phyloP scores from a whole-genome alignment of 805 yeast species.

The Wickerhamomyces ciferrii region DNA sequence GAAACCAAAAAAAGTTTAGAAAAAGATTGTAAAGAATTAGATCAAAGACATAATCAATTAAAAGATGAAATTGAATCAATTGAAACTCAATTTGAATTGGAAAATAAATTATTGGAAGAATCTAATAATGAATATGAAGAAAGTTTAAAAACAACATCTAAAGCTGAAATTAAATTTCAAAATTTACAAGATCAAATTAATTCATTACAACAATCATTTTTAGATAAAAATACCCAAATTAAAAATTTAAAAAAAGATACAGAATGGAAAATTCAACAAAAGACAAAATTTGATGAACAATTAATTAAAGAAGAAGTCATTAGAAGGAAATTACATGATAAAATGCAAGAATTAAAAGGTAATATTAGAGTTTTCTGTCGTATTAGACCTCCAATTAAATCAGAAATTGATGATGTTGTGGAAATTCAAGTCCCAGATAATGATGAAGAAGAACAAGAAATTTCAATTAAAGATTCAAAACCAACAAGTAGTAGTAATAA shows the following conservation, averaged over 20 bases:
- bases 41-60: not conserved
- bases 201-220: not conserved
- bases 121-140: conserved; percentile 11
- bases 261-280: conserved; percentile 24
- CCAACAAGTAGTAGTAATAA: conserved; percentile 2
- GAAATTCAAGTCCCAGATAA: conserved; percentile 26
- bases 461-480: conserved; percentile 14
- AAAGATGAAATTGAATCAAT: not conserved
- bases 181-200: not conserved
- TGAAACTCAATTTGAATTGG: conserved; percentile 1
- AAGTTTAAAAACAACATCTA: conserved; percentile 13
- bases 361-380: conserved; percentile 90
- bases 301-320: conserved; percentile 45
- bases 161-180: conserved; percentile 2
- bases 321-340: conserved; percentile 65
- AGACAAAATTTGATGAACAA: conserved; percentile 26
- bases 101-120: conserved; percentile 11
- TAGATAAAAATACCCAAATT: not conserved
- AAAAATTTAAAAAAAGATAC: not conserved
- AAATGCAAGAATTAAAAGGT: conserved; percentile 82
- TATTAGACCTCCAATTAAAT: conserved; percentile 52
- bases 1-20: conserved; percentile 9
- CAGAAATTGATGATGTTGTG: conserved; percentile 20
- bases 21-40: conserved; percentile 2
- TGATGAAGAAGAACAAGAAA: conserved; percentile 22